phyloP scores from a whole-genome alignment of 192 early-diverging fungal genomes.

The Backusella luteola region DNA sequence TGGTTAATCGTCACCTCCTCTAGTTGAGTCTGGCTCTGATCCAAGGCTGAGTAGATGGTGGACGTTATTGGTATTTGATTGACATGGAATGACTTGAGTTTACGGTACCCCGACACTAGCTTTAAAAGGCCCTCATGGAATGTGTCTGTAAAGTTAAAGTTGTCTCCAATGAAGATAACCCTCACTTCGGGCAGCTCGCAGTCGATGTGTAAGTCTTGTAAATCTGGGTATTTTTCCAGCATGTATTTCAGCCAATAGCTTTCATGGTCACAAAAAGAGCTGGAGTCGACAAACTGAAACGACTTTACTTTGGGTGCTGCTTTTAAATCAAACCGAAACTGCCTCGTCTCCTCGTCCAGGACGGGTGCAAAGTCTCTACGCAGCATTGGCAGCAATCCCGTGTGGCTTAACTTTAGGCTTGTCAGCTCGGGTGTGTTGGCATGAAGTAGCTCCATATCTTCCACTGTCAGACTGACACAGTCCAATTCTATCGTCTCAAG shows the following conservation, averaged over 20 bases:
- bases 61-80: not conserved
- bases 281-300: not conserved
- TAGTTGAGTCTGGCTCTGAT: not conserved
- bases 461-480: not conserved
- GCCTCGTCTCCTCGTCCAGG: not conserved
- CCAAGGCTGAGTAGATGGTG: not conserved
- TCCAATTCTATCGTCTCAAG: not conserved
- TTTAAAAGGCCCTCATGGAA: not conserved
- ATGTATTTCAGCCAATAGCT: not conserved
- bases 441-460: not conserved
- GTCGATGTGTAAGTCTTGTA: not conserved
- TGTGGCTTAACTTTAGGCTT: not conserved
- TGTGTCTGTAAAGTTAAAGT: not conserved
- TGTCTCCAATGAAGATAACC: not conserved
- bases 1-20: not conserved
- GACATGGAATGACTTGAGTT: not conserved
- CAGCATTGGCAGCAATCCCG: not conserved
- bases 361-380: not conserved
- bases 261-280: not conserved
- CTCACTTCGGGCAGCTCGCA: not conserved
- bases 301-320: not conserved
- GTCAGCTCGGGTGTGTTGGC: not conserved
- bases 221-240: not conserved
- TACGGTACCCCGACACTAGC: not conserved
- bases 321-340: slow-evolving; percentile 4